Base-by-base conservation (phyloP, 2,329 filamentous ascomycete genomes). In the Aspergillus melleus region DNA sequence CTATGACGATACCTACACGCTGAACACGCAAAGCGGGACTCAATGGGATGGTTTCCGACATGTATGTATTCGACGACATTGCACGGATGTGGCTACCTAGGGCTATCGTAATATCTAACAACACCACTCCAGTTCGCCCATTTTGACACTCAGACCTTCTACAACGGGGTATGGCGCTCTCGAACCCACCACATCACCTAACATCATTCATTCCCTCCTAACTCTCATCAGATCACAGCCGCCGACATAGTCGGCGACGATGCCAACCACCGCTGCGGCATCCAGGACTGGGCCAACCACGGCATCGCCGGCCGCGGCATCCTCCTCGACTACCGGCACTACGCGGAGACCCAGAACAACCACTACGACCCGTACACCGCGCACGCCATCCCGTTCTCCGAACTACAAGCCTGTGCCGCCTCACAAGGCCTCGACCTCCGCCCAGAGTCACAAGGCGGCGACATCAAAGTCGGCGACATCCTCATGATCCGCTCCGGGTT, bases 401-500 rank as follows among this genome's bases (percentile, higher is more conserved):
- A 87, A 0, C 79, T 92, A 0, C 82, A 84, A 55, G 79, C 81
- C 9, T 85, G 86, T 36, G 89, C 86, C 0, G 77, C 76, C 36
- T 76, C 82, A 39, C 86, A 90, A 64, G 83, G 84, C 0, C 77
- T 90, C 26, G 83, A 88, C 61, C 87, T 90, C 67, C 82, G 79
- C 0, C 82, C 84, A 0, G 75, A 77, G 3, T 70, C 78, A 0
- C 80, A 84, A 63, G 84, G 84, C 26, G 83, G 83, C 47, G 81
- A 84, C 61, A 80, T 86, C 65, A 80, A 79, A 60, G 73, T 81
- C 2, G 89, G 88, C 5, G 88, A 91, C 61, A 84, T 91, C 57
- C 78, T 91, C 11, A 79, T 91, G 49, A 71, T 91, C 20, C 81
- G 88, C 19, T 86, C 84, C 1, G 88, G 89, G 0, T 85, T 83